Conservation (phyloP, 225 moss, liverwort and hornwort genomes). For the Polytrichum formosum region DNA sequence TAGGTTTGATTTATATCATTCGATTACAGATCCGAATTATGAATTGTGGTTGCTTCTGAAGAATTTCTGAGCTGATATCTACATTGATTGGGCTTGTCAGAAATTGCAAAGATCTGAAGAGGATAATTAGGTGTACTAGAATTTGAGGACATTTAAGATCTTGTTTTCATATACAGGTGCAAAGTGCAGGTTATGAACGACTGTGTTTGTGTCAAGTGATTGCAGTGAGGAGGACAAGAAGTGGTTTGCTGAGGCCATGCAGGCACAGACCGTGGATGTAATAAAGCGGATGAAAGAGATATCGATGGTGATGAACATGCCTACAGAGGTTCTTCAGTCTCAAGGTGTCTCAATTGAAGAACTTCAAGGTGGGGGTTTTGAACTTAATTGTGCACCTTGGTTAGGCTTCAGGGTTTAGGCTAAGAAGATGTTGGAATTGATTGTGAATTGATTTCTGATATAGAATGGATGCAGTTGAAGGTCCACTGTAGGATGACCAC, state of each 20-base stretch:
- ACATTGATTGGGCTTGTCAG: too few species aligned
- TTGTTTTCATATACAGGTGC: neutral
- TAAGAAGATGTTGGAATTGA: neutral
- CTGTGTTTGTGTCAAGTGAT: neutral
- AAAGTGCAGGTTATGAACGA: neutral
- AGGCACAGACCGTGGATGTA: conserved; percentile 64
- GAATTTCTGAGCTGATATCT: neutral
- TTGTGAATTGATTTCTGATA: too few species aligned
- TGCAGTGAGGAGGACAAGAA: conserved; percentile 75
- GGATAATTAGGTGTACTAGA: neutral
- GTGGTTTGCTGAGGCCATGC: conserved; percentile 80
- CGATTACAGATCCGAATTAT: too few species aligned
- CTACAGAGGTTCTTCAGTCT: conserved; percentile 55
- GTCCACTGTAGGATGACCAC: too few species aligned
- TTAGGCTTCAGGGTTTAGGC: neutral
- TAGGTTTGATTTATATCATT: conserved; percentile 25
- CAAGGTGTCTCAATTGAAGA: conserved; percentile 80
- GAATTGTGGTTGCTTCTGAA: conserved; percentile 5
- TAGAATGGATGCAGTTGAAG: too few species aligned
- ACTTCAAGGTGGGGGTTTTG: conserved; percentile 55
- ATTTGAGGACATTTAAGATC: neutral
- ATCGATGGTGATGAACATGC: conserved; percentile 65
- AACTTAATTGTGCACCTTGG: too few species aligned
- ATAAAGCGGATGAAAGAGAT: conserved; percentile 90
- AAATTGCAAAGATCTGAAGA: neutral